Evolutionary conservation across 176 grass and related monocot species (phyloP).

Genomic region (Carex myosuroides): DNA sequence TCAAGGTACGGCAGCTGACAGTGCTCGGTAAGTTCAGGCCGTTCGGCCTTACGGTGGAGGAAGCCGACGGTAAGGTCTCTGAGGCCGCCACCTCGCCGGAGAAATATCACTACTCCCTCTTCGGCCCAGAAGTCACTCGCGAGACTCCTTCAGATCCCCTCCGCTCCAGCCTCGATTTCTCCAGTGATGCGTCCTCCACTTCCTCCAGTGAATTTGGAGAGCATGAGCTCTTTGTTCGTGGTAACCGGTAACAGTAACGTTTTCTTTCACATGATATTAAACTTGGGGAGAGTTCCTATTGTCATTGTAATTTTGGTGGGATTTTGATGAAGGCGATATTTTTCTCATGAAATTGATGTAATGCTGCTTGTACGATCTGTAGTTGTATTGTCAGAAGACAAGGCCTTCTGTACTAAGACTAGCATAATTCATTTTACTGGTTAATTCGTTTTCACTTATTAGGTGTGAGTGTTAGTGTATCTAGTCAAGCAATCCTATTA

Average conservation of each 20-base stretch:
- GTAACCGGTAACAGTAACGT: slow-evolving; percentile 40
- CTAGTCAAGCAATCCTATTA: background rate
- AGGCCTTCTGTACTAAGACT: background rate
- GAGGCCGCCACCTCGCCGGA: slow-evolving; percentile 29
- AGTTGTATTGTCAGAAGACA: background rate
- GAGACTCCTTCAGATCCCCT: slow-evolving; percentile 31
- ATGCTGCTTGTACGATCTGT: background rate
- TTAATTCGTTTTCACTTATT: background rate
- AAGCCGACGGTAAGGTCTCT: slow-evolving; percentile 43
- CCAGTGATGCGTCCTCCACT: slow-evolving; percentile 20
- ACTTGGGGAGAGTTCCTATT: background rate
- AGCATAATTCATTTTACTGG: background rate
- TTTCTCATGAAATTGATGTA: background rate
- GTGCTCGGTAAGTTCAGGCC: slow-evolving; percentile 85
- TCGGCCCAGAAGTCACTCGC: slow-evolving; percentile 48
- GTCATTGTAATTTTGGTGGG: background rate
- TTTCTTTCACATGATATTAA: background rate
- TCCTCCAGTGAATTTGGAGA: slow-evolving; percentile 48
- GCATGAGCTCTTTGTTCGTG: slow-evolving; percentile 95
- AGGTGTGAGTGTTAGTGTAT: background rate
- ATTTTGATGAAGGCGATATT: background rate
- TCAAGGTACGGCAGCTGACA: slow-evolving; percentile 53
- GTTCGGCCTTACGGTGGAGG: slow-evolving; percentile 58
- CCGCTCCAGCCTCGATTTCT: slow-evolving; percentile 15
- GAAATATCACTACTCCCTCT: slow-evolving; percentile 72